Evolutionary conservation across 1,139 yeast genomes (phyloP), one percentile per base, ranked within the genome.

Genomic region (Geotrichum cucujoidarum): DNA sequence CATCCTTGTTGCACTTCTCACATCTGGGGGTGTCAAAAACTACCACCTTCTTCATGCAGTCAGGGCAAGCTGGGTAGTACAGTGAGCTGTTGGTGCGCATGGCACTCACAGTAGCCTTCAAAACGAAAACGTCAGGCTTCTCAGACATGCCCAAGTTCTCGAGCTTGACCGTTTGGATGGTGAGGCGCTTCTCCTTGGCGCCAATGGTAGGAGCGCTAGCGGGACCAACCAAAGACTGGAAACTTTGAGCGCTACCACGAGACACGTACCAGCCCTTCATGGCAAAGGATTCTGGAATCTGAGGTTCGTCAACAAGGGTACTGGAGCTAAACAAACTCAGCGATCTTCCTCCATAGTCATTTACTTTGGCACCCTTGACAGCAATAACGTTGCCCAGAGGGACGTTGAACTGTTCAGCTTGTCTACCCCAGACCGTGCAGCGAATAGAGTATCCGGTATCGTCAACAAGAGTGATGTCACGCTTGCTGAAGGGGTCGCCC

Each of bases 201-300:
- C 44, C 45, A 20, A 66, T 60, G 29, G 59, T 57, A 43, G 67
- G 65, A 18, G 73, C 62, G 20, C 55, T 57, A 13, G 55, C 56
- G 8, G 66, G 63, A 6, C 62, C 56, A 25, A 60, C 57, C 64
- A 85, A 68, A n/a, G 80, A 70, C 58, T 79, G 78, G 70, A 84
- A 88, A 36, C 66, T 69, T 54, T 78, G 81, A 51, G 72, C 70
- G 38, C 74, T 73, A 43, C 96, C 97, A 57, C 78, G 80, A 44
- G 82, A 77, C 61, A 88, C 95, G 61, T 81, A 94, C 99, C 99
- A 94, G 4, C 98, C 97, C 66, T 88, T 87, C 57, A 94, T 75
- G 48, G 78, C 76, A 64, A 80, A 88, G 5, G 97, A 92, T 65
- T 89, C 96, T 16, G 87, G 83, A 18, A 86, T 77, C 61, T 90